Evolutionary conservation across 2,329 filamentous ascomycete species (phyloP).

Genomic region (Sporothrix inflata): DNA sequence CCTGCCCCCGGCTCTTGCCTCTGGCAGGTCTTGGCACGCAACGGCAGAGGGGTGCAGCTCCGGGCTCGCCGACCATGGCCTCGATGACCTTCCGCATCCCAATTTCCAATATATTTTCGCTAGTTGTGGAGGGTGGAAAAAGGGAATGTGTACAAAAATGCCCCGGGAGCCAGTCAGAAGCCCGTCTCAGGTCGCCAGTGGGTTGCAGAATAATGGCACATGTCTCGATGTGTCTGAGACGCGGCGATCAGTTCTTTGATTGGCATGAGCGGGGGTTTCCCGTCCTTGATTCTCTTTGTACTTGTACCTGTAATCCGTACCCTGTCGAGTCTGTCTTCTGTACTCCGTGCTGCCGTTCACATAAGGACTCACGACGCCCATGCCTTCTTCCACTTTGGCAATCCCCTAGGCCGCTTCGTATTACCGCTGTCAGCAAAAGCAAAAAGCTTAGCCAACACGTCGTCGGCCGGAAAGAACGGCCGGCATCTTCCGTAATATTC

Average conservation of each 20-base stretch:
- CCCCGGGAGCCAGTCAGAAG: not conserved
- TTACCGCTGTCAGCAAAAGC: not conserved
- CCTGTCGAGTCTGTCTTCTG: not conserved
- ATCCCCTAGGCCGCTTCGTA: not conserved
- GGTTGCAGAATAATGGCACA: not conserved
- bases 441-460: slow-evolving; percentile 11
- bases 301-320: not conserved
- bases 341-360: not conserved
- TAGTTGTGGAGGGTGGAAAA: not conserved
- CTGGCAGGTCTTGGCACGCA: slow-evolving; percentile 13
- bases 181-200: not conserved
- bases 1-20: not conserved
- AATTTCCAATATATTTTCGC: not conserved
- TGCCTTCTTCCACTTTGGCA: not conserved
- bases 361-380: not conserved
- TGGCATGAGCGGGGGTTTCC: not conserved
- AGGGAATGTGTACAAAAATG: not conserved
- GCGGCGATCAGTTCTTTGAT: slow-evolving; percentile 3
- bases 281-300: not conserved
- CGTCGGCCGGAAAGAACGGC: not conserved
- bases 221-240: slow-evolving; percentile 15
- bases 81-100: not conserved
- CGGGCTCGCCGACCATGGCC: not conserved
- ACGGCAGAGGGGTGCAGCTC: not conserved
- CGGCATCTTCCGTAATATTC: not conserved